Evolutionary conservation across 2,329 filamentous ascomycete genomes (phyloP), one percentile per base, ranked within the genome.

Genomic region (Exophiala sideris): DNA sequence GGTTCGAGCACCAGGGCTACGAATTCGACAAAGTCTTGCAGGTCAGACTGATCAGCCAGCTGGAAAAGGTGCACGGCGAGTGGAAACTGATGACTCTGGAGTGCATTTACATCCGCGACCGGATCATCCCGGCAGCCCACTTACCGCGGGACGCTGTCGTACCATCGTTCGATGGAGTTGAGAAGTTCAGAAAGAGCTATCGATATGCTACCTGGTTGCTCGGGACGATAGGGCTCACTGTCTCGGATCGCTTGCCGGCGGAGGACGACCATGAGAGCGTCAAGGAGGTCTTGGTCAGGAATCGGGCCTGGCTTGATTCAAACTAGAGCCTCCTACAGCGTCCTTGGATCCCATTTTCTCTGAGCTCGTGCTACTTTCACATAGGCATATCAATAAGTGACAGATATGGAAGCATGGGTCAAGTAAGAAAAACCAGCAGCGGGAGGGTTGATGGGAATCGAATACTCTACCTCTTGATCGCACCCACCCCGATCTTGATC

Each of bases 41-140:
- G 8, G n/a, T 8, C 16, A 8, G 38, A 16, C 39, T 44, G 6
- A 9, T 51, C 8, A 20, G 9, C 9, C 38, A 40, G n/a, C 16
- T 45, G 10, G 6, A 32, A 32, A 9, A 9, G n/a, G 48, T 44
- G 5, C 8, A 41, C 9, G n/a, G 8, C 5, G 9, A 9, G 14
- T 61, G 56, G 58, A 62, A 48, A 38, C 39, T 58, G 20, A 45
- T 61, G 21, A 51, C 55, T 6, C 14, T 62, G 10, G 55, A 55
- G 36, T 49, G 46, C 8, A 55, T 62, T n/a, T 62, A 60, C 38
- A 5, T 46, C 12, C 44, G 34, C n/a, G 44, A 46, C 44, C 10
- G 34, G 5, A 46, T 46, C 14, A 34, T 33, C 44, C 44, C 44
- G 12, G 24, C 34, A 12, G 14, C 34, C 18, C 29, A n/a, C n/a